Percentiles rank a stretch among this genome's conserved stretches.
Evolutionary conservation across 202 grass and related monocot species (phyloP).

Genomic region (Schoenoplectus tabernaemontani): DNA sequence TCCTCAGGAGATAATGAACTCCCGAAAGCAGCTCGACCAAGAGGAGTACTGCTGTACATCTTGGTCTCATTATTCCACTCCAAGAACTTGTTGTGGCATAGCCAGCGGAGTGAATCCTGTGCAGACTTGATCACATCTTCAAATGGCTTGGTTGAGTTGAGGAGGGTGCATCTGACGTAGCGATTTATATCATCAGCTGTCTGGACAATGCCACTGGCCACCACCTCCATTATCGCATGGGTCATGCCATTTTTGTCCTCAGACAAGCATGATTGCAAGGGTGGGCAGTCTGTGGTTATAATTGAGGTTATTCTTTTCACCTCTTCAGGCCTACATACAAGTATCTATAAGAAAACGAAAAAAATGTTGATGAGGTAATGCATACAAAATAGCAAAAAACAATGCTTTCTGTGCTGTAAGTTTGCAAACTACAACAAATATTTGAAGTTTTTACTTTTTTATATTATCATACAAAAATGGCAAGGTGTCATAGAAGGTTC

Average conservation of each 20-base stretch:
- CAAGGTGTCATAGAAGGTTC: conserved; percentile 4
- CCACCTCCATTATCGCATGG: conserved; percentile 98
- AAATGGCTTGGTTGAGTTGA: conserved; percentile 91
- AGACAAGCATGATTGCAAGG: conserved; percentile 86
- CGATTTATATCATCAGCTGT: conserved; percentile 90
- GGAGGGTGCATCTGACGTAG: conserved; percentile 86
- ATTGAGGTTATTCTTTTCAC: conserved; percentile 69
- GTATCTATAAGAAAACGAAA: conserved; percentile 50
- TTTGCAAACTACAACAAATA: conserved; percentile 3
- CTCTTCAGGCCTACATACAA: conserved; percentile 85
- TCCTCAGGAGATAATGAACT: conserved; percentile 95
- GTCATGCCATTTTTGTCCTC: conserved; percentile 99
- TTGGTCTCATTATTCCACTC: conserved; percentile 75
- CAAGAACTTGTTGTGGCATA: conserved; percentile 85
- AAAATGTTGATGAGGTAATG: conserved; percentile 9
- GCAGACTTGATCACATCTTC: conserved; percentile 90
- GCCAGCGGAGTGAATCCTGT: conserved; percentile 95
- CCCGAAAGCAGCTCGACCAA: conserved; percentile 84
- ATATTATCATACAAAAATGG: conserved; percentile 13
- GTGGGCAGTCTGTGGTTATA: conserved; percentile 61
- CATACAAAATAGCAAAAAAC: conserved; percentile 16
- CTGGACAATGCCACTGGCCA: conserved; percentile 91
- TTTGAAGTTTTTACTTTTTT: neutral
- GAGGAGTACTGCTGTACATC: conserved; percentile 72
- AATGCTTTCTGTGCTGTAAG: neutral